Evolutionary conservation across 495 filamentous ascomycete species (phyloP).

Genomic region (Immersiella caudata): DNA sequence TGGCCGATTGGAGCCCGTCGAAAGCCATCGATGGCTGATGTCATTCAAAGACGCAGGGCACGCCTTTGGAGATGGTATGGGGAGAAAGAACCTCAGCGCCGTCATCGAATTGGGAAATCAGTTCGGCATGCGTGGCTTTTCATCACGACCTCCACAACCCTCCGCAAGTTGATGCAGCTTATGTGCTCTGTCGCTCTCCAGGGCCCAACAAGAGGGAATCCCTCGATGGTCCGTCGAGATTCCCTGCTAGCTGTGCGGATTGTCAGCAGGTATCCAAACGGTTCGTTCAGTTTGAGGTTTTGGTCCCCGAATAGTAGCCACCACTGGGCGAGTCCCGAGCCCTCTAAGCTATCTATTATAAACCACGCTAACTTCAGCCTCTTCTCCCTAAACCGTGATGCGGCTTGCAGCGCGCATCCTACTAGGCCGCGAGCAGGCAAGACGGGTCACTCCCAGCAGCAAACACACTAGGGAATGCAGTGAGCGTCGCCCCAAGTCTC

Average conservation of each 20-base stretch:
- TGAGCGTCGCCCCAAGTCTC: not conserved
- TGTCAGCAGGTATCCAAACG: not conserved
- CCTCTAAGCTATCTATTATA: not conserved
- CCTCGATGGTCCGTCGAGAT: not conserved
- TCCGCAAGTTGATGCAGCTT: too few species aligned
- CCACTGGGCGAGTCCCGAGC: too few species aligned
- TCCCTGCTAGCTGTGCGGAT: not conserved
- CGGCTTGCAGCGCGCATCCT: constrained; percentile 13
- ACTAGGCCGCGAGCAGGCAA: not conserved
- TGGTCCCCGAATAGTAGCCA: not conserved
- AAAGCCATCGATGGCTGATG: not conserved
- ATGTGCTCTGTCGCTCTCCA: not conserved
- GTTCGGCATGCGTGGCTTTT: not conserved
- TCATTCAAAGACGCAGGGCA: not conserved
- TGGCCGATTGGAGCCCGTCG: not conserved
- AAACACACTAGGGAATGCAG: not conserved
- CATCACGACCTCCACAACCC: not conserved
- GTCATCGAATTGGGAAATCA: not conserved
- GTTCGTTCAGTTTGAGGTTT: not conserved
- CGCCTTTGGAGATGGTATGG: not conserved
- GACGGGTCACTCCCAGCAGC: not conserved
- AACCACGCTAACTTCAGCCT: not conserved
- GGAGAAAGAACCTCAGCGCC: not conserved
- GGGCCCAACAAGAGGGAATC: not conserved
- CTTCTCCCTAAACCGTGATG: not conserved